Percentiles rank a stretch among this genome's conserved stretches.
These are phyloP conservation scores for Silene conica DNA, from an alignment of 148 eudicot genomes.

Conservation along the genomic window DNA sequence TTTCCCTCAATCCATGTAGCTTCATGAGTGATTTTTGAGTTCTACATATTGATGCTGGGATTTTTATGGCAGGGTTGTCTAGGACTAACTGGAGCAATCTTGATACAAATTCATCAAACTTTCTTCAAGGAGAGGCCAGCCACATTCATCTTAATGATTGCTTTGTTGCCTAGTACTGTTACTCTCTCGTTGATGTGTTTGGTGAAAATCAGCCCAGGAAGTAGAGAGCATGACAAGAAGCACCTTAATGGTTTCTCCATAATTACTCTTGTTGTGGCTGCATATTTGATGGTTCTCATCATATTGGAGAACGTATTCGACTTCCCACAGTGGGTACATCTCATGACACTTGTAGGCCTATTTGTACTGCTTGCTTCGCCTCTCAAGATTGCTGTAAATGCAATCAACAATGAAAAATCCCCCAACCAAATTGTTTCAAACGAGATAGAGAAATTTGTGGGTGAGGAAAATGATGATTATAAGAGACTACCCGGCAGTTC, in stretches of 20 bases:
- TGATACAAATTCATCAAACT: slow-evolving; percentile 69
- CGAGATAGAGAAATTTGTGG: slow-evolving; percentile 20
- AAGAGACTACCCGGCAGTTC: slow-evolving; percentile 24
- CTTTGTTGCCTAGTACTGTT: slow-evolving; percentile 53
- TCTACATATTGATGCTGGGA: not conserved
- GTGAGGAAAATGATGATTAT: slow-evolving; percentile 19
- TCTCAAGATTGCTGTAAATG: slow-evolving; percentile 43
- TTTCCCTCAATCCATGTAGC: not conserved
- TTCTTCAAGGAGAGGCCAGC: slow-evolving; percentile 51
- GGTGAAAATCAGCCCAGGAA: slow-evolving; percentile 41
- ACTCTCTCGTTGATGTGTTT: slow-evolving; percentile 59
- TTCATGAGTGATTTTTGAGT: not conserved
- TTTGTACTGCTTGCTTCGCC: slow-evolving; percentile 55
- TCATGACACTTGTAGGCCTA: slow-evolving; percentile 38
- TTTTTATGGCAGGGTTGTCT: slow-evolving; percentile 64
- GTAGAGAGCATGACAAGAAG: slow-evolving; percentile 47
- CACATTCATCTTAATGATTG: slow-evolving; percentile 71
- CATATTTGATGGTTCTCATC: slow-evolving; percentile 61
- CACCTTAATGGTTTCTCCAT: slow-evolving; percentile 61
- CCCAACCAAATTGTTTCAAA: slow-evolving; percentile 5
- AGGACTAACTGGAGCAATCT: slow-evolving; percentile 86
- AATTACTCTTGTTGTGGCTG: slow-evolving; percentile 55
- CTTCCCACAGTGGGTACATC: slow-evolving; percentile 47
- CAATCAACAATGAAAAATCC: slow-evolving; percentile 40
- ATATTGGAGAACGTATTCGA: slow-evolving; percentile 51